phyloP scores from a whole-genome alignment of 768 basidiomycete genomes.

The Leccinum variicolor region DNA sequence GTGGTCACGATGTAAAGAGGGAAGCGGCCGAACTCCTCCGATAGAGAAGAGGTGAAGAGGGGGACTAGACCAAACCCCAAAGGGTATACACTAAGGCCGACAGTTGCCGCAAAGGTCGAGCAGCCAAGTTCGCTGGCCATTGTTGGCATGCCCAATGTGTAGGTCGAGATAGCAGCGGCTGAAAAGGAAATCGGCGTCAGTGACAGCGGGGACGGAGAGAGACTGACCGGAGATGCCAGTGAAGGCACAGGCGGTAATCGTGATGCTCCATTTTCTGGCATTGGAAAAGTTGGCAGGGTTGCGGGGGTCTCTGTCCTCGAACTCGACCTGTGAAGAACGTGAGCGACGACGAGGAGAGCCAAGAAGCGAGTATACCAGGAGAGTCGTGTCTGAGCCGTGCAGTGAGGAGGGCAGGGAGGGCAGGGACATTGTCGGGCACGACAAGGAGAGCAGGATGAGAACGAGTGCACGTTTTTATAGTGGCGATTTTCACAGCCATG shows the following conservation, averaged over 20 bases:
- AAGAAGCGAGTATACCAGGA: conserved; percentile 10
- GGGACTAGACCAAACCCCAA: conserved; percentile 63
- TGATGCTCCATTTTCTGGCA: conserved; percentile 42
- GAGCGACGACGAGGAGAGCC: background rate
- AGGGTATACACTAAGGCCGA: conserved; percentile 51
- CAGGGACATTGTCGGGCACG: conserved; percentile 7
- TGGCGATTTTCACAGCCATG: conserved; percentile 2
- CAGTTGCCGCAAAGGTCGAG: conserved; percentile 42
- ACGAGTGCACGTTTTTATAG: conserved; percentile 8
- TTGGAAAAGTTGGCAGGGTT: conserved; percentile 40
- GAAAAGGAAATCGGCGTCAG: background rate
- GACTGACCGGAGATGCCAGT: conserved; percentile 31
- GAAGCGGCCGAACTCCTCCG: conserved; percentile 69
- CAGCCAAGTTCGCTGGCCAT: conserved; percentile 51
- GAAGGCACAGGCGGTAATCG: conserved; percentile 32
- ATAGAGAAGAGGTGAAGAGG: conserved; percentile 63
- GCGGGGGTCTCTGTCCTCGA: conserved; percentile 34
- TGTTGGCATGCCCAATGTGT: conserved; percentile 51
- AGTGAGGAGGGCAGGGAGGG: conserved; percentile 16
- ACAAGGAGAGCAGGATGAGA: background rate
- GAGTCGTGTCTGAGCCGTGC: conserved; percentile 7
- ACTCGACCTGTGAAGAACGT: conserved; percentile 35
- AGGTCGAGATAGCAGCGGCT: conserved; percentile 53
- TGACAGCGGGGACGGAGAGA: background rate
- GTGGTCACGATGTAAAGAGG: conserved; percentile 54